phyloP scores from a whole-genome alignment of 805 yeast genomes.

The Barnettozyma sp. region DNA sequence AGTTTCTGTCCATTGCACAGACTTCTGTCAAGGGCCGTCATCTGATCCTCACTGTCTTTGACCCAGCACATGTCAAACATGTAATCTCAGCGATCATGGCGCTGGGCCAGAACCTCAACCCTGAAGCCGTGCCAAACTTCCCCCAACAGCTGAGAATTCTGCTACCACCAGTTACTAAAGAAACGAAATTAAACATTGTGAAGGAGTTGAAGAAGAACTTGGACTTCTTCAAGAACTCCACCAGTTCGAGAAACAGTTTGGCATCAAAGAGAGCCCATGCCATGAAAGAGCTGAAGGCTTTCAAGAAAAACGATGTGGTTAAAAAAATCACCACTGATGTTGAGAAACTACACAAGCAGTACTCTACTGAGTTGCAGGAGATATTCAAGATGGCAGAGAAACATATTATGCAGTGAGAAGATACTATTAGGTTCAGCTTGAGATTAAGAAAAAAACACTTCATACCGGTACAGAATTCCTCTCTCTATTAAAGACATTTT shows the following conservation, averaged over 20 bases:
- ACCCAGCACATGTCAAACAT: slow-evolving; percentile 64
- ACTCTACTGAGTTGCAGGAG: slow-evolving; percentile 48
- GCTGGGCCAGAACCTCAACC: slow-evolving; percentile 67
- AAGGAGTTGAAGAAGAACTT: slow-evolving; percentile 58
- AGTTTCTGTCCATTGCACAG: slow-evolving; percentile 62
- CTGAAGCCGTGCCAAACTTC: slow-evolving; percentile 67
- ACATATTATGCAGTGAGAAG: slow-evolving; percentile 29
- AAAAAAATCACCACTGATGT: slow-evolving; percentile 50
- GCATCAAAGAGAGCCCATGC: slow-evolving; percentile 52
- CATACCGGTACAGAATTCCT: no score
- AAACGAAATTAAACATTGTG: slow-evolving; percentile 46
- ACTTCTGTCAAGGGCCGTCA: slow-evolving; percentile 63
- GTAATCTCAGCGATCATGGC: slow-evolving; percentile 66
- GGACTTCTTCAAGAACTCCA: slow-evolving; percentile 54
- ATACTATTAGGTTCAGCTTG: no score
- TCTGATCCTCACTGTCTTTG: slow-evolving; percentile 78
- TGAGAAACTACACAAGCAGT: slow-evolving; percentile 65
- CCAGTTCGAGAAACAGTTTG: slow-evolving; percentile 40
- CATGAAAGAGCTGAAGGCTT: slow-evolving; percentile 46
- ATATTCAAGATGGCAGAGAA: slow-evolving; percentile 52
- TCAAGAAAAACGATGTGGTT: slow-evolving; percentile 48
- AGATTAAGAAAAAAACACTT: no score
- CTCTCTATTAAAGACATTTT: no score
- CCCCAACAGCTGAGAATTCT: slow-evolving; percentile 68
- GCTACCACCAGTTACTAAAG: slow-evolving; percentile 69